Evolutionary conservation across 768 basidiomycete species (phyloP), one percentile per base, ranked within the genome.

Genomic region (Trametes villosa): DNA sequence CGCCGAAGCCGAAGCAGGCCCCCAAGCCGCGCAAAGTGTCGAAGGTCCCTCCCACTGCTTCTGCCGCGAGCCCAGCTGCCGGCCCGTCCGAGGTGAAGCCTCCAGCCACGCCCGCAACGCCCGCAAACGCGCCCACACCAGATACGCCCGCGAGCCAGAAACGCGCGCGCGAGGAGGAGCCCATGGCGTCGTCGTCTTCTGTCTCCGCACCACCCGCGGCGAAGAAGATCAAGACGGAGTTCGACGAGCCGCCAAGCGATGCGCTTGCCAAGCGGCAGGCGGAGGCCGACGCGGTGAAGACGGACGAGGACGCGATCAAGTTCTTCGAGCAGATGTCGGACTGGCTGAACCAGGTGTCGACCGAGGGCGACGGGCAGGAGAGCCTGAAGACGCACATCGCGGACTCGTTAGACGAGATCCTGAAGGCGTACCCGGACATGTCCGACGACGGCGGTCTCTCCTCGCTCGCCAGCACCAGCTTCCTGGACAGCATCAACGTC

Each of bases 171-270:
- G 87, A 87, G 27, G 88, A 87, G 17, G 70, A 76, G 22, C 47
- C 65, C 1, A 50, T 26, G 22, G 44, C 22, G 22, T 45, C 47
- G 12, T 41, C 46, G 27, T 36, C 58, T 7, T 48, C 52, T 36
- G 47, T 55, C 1, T 44, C 50, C 5, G 34, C 46, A 4, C 40
- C 54, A 46, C 58, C 61, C 30, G 62, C 62, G 18, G 62, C 62
- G 41, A 92, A 92, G 75, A 84, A 87, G 47, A 70, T 74, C 49
- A 89, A 88, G 78, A 84, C 82, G 22, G 88, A 92, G 54, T 90
- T 86, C 85, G 87, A 89, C 47, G 82, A 83, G 9, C 77, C 82
- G 26, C 75, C 81, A 17, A 85, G 76, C 63, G 84, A 87, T 42
- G 79, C 76, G 26, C 67, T 84, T 55, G 68, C 73, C 29, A 78